Evolutionary conservation across 1,284 basidiomycete species (phyloP), one percentile per base, ranked within the genome.

Genomic region (Ustilago nuda): DNA sequence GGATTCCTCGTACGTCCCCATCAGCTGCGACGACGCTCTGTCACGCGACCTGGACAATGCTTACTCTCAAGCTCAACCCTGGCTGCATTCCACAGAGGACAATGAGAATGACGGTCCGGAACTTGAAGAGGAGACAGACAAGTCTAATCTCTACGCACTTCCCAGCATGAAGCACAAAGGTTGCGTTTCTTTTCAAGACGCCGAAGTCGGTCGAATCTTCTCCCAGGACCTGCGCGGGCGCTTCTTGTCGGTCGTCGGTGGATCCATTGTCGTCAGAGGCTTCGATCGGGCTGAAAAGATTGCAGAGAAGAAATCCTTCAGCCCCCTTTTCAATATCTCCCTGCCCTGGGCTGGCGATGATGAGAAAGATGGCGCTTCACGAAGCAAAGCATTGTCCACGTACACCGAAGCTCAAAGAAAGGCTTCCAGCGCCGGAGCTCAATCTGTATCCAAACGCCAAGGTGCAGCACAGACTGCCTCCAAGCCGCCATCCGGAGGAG

Each of bases 191-290:
- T 84, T 87, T 50, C 76, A 81, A 11, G 73, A 79, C 19, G 66
- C 78, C 2, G 76, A 82, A 15, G 76, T 85, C 30, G 86, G 85
- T 30, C 84, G 85, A 15, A 86, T 87, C 52, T 87, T 86, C 23
- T 73, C 66, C 23, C 46, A 73, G 37, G 78, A 82, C 55, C 56
- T 84, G 6, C 58, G 69, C 7, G 81, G 80, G 8, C 67, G 76
- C 45, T 62, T 84, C 13, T 19, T 84, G 23, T 78, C 83, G 5
- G 67, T 83, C 30, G 53, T 83, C 17, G 78, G 83, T 36, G 84
- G 84, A 1, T 74, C 80, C 13, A 63, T 74, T 15, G 80, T 84
- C 36, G 68, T 83, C 0, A 64, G 80, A n/a, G 84, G 84, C 37
- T 84, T 79, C 53, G 77, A 76, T 17, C 61, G 82, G 17, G 80